phyloP scores from a whole-genome alignment of 2,329 filamentous ascomycete genomes.

The Penicillium sp. region DNA sequence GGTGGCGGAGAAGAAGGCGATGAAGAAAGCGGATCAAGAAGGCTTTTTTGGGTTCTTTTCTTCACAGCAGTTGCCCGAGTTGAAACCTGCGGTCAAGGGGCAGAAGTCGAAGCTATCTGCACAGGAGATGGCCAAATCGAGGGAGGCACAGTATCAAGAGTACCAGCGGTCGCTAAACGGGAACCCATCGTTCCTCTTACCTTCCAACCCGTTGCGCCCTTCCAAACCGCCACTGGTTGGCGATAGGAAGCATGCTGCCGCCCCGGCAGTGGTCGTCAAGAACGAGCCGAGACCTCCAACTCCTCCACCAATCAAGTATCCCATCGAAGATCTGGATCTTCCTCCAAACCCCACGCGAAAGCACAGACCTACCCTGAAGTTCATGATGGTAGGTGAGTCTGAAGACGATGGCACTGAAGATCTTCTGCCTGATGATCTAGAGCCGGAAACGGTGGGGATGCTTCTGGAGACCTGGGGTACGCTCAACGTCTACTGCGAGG shows the following conservation, averaged over 20 bases:
- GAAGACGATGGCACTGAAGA: conserved; percentile 48
- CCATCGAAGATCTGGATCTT: conserved; percentile 88
- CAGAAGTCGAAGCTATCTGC: conserved; percentile 56
- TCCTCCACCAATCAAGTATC: conserved; percentile 81
- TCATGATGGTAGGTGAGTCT: conserved; percentile 64
- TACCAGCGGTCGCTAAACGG: conserved; percentile 47
- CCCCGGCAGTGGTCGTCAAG: conserved; percentile 42
- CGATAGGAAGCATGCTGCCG: conserved; percentile 32
- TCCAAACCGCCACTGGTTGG: conserved; percentile 31
- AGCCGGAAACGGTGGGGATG: conserved; percentile 79
- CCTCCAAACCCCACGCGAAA: conserved; percentile 60
- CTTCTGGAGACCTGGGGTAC: conserved; percentile 94
- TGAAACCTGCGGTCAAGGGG: conserved; percentile 69
- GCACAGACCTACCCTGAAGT: conserved; percentile 72
- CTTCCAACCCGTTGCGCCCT: conserved; percentile 31
- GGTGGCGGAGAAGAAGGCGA: conserved; percentile 70
- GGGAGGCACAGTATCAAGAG: conserved; percentile 48
- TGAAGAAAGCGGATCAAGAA: conserved; percentile 55
- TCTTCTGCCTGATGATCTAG: conserved; percentile 52
- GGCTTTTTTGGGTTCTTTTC: conserved; percentile 51
- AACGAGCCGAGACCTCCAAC: conserved; percentile 57
- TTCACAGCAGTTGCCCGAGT: conserved; percentile 60
- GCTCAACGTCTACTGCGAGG: conserved; percentile 94
- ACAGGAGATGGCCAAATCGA: conserved; percentile 47
- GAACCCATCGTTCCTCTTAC: conserved; percentile 42